Percentiles rank a stretch among this genome's conserved stretches.
These are phyloP conservation scores for Colletotrichum sp. DNA, from an alignment of 2,329 filamentous ascomycete genomes.

Conservation along the genomic window DNA sequence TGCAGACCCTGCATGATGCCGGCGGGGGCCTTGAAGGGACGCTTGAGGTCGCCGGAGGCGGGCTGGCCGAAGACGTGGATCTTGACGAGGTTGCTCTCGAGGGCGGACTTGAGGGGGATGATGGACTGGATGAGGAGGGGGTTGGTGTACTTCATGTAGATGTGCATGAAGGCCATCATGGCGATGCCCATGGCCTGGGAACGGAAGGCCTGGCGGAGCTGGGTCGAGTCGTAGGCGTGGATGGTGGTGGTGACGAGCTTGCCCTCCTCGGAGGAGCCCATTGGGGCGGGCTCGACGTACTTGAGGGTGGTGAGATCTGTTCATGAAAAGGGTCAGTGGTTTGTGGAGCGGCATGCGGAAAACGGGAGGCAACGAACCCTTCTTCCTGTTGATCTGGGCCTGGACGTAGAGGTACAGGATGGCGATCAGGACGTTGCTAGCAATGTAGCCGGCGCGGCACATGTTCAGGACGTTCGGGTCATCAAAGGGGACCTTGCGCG, in stretches of 20 bases:
- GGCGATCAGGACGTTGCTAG: constrained; percentile 81
- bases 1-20: constrained; percentile 84
- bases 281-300: constrained; percentile 93
- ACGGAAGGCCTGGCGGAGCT: constrained; percentile 86
- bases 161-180: constrained; percentile 99
- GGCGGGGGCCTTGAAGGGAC: constrained; percentile 87
- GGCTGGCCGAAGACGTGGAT: constrained; percentile 90
- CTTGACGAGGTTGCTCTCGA: constrained; percentile 96
- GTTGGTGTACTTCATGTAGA: constrained; percentile 99
- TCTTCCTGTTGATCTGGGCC: constrained; percentile 90
- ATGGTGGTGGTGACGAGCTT: constrained; percentile 97
- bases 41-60: constrained; percentile 87
- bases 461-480: constrained; percentile 68
- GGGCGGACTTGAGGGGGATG: constrained; percentile 92
- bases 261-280: constrained; percentile 92
- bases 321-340: neutral
- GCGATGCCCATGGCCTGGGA: constrained; percentile 92
- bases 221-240: constrained; percentile 89
- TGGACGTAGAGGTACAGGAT: constrained; percentile 86
- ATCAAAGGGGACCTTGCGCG: constrained; percentile 94
- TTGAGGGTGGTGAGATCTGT: constrained; percentile 95
- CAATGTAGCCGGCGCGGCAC: constrained; percentile 58
- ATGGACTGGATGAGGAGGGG: constrained; percentile 98
- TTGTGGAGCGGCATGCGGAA: neutral
- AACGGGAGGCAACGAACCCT: constrained; percentile 66